Conservation (phyloP, 306 rosid genomes). For the Lathyrus sativus region DNA sequence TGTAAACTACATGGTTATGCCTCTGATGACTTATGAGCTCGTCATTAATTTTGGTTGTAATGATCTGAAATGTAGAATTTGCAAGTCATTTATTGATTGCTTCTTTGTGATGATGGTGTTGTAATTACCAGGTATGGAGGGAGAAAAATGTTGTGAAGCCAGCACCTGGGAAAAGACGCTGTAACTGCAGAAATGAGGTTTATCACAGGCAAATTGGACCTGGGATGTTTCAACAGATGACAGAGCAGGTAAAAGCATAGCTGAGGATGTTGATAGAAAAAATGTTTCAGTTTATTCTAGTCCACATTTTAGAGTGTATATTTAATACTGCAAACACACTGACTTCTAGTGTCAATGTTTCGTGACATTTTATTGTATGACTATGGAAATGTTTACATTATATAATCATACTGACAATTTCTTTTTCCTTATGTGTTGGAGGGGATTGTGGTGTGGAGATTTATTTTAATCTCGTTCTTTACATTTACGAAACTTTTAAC, state of each 20-base stretch:
- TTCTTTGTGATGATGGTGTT: conserved; percentile 32
- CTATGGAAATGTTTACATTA: conserved; percentile 11
- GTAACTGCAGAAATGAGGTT: conserved; percentile 97
- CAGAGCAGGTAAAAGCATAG: conserved; percentile 73
- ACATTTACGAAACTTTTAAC: conserved; percentile 24
- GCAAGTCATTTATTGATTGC: conserved; percentile 9
- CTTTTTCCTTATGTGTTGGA: not conserved
- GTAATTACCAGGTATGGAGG: conserved; percentile 80
- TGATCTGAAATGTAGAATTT: conserved; percentile 5
- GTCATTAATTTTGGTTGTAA: too few relatives aligned
- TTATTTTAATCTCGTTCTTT: conserved; percentile 13
- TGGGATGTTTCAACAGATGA: conserved; percentile 99
- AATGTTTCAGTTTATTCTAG: conserved; percentile 7
- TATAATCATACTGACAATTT: not conserved
- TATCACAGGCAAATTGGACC: conserved; percentile 98
- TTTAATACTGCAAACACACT: not conserved
- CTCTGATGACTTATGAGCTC: too few relatives aligned
- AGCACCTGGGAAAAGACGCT: conserved; percentile 94
- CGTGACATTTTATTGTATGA: conserved; percentile 15
- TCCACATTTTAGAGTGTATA: conserved; percentile 7
- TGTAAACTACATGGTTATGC: conserved; percentile 10
- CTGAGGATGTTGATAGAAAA: conserved; percentile 17
- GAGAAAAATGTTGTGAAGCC: conserved; percentile 86
- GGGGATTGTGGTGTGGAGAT: conserved; percentile 6
- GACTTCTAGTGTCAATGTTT: conserved; percentile 6